phyloP scores from a whole-genome alignment of 192 early-diverging fungal species.

The Backusella sp. region DNA sequence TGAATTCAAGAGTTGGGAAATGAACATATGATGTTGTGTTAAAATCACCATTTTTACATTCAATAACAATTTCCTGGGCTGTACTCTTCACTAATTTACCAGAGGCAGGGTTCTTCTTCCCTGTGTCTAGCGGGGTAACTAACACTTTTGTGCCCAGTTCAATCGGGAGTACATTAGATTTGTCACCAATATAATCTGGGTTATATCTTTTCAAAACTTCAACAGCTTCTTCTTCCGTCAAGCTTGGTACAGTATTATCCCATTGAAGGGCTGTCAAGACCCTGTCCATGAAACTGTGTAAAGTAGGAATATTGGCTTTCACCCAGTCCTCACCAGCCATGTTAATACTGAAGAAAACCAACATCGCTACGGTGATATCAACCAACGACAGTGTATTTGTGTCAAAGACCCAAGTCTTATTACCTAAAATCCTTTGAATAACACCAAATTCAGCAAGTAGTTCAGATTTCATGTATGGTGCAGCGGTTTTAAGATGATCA shows the following conservation, averaged over 20 bases:
- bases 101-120: background rate
- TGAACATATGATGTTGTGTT: background rate
- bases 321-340: background rate
- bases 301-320: background rate
- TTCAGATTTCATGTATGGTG: background rate
- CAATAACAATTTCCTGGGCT: background rate
- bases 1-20: background rate
- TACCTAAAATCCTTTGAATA: background rate
- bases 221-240: background rate
- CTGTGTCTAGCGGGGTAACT: background rate
- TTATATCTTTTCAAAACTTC: background rate
- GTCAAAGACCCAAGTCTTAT: conserved; percentile 16
- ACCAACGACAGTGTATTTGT: conserved; percentile 8
- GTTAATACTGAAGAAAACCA: background rate
- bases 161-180: background rate
- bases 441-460: conserved; percentile 11
- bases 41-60: background rate
- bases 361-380: conserved; percentile 18
- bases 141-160: background rate
- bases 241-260: background rate
- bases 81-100: background rate
- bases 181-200: background rate
- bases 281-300: background rate
- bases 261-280: background rate
- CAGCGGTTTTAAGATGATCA: background rate